phyloP scores from a whole-genome alignment of 2,329 filamentous ascomycete genomes.

The Colletotrichum acutatum region DNA sequence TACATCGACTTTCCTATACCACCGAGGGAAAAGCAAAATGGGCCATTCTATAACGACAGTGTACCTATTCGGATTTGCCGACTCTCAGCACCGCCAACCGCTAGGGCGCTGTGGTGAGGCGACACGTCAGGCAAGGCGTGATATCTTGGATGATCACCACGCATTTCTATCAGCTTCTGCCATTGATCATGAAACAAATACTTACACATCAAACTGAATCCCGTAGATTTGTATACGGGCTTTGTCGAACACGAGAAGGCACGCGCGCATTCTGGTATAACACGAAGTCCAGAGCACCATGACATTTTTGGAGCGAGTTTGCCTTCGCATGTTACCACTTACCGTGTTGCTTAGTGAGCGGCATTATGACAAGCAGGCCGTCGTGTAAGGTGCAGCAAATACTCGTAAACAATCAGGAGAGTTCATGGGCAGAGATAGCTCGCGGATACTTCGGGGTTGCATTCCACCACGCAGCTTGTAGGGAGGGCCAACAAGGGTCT shows the following conservation, averaged over 20 bases:
- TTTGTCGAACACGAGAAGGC: not conserved
- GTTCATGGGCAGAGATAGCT: not conserved
- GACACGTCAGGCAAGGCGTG: not conserved
- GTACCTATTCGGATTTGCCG: slow-evolving; percentile 68
- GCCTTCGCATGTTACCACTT: not conserved
- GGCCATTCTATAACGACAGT: slow-evolving; percentile 73
- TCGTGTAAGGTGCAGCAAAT: not conserved
- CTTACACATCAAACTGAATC: not conserved
- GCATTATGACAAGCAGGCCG: not conserved
- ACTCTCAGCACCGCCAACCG: slow-evolving; percentile 24
- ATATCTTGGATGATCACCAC: not conserved
- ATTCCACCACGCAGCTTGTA: not conserved
- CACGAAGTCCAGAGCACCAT: not conserved
- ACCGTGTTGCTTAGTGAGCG: not conserved
- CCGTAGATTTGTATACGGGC: not conserved
- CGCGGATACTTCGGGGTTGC: not conserved
- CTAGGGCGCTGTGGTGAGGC: slow-evolving; percentile 20
- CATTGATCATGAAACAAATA: not conserved
- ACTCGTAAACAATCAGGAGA: not conserved
- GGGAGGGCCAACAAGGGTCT: not conserved
- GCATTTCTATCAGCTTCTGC: not conserved
- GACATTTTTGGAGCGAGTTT: not conserved
- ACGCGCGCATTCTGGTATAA: not conserved
- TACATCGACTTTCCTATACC: slow-evolving; percentile 56
- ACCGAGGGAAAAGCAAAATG: slow-evolving; percentile 56